phyloP scores from a whole-genome alignment of 2,329 filamentous ascomycete species.

The Didymella exigua region DNA sequence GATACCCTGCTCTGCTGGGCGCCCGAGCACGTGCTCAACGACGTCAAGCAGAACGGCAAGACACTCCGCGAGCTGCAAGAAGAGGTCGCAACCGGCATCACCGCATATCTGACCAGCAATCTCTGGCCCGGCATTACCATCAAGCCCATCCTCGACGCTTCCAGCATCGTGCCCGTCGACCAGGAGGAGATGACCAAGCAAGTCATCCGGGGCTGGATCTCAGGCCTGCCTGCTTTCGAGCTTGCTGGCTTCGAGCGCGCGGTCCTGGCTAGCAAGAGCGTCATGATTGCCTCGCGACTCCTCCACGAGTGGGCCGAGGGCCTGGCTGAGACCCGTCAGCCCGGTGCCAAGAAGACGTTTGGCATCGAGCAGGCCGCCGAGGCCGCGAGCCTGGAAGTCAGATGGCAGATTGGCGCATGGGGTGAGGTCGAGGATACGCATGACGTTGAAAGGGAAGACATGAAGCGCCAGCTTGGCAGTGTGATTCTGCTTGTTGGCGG shows the following conservation, averaged over 20 bases:
- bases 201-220: slow-evolving; percentile 78
- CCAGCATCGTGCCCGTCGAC: slow-evolving; percentile 74
- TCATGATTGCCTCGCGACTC: slow-evolving; percentile 77
- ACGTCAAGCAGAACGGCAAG: slow-evolving; percentile 52
- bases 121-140: slow-evolving; percentile 88
- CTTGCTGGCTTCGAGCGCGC: slow-evolving; percentile 85
- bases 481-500: slow-evolving; percentile 76
- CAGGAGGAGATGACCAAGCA: slow-evolving; percentile 78
- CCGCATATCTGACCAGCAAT: slow-evolving; percentile 70
- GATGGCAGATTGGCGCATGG: slow-evolving; percentile 90
- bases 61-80: slow-evolving; percentile 76
- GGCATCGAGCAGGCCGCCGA: slow-evolving; percentile 82
- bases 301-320: slow-evolving; percentile 87
- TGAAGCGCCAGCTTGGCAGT: slow-evolving; percentile 85
- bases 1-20: slow-evolving; percentile 94
- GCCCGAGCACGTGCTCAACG: slow-evolving; percentile 59
- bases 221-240: slow-evolving; percentile 74
- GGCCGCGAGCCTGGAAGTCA: slow-evolving; percentile 80
- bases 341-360: slow-evolving; percentile 58
- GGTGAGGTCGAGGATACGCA: slow-evolving; percentile 98
- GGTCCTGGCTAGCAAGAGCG: slow-evolving; percentile 82
- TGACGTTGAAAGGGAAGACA: slow-evolving; percentile 91
- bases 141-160: slow-evolving; percentile 76
- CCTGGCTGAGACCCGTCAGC: slow-evolving; percentile 59
- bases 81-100: slow-evolving; percentile 70